These are phyloP conservation scores for Cordyceps javanica DNA, from an alignment of 2,329 filamentous ascomycete genomes.

Conservation along the genomic window DNA sequence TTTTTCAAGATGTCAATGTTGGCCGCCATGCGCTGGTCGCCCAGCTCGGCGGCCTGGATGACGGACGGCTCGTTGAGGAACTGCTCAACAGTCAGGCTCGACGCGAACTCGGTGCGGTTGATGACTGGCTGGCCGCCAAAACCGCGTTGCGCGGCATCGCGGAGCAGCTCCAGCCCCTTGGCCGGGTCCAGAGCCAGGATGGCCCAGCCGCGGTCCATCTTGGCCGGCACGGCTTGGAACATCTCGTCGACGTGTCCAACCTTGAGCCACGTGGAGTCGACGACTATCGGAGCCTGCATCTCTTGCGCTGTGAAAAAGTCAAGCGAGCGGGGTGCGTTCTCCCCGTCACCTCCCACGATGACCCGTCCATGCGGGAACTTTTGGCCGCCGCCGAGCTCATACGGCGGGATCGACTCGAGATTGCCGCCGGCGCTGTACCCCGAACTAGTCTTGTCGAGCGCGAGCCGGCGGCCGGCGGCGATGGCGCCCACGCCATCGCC, in stretches of 20 bases:
- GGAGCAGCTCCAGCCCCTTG: slow-evolving; percentile 17
- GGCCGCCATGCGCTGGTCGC: background rate
- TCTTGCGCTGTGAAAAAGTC: background rate
- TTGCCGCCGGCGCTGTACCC: background rate
- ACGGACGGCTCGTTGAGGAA: background rate
- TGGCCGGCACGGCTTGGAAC: slow-evolving; percentile 22
- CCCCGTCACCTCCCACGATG: background rate
- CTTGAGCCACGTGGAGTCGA: slow-evolving; percentile 23
- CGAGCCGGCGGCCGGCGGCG: background rate
- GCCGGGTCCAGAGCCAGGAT: slow-evolving; percentile 16
- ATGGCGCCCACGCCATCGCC: background rate
- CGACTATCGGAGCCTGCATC: slow-evolving; percentile 4
- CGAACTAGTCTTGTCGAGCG: background rate
- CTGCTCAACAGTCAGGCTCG: background rate
- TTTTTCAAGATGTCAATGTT: slow-evolving; percentile 17
- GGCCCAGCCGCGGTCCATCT: slow-evolving; percentile 21
- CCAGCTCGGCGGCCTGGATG: background rate
- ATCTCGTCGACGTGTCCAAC: slow-evolving; percentile 26
- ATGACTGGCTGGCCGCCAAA: slow-evolving; percentile 11
- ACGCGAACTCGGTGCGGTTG: background rate
- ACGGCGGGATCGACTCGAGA: background rate
- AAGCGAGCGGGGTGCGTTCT: background rate
- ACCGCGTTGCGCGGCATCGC: slow-evolving; percentile 2
- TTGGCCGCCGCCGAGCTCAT: background rate
- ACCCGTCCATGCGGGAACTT: background rate